Conservation (phyloP, 169 alveolate genomes). For the Plasmodium gallinaceum region DNA sequence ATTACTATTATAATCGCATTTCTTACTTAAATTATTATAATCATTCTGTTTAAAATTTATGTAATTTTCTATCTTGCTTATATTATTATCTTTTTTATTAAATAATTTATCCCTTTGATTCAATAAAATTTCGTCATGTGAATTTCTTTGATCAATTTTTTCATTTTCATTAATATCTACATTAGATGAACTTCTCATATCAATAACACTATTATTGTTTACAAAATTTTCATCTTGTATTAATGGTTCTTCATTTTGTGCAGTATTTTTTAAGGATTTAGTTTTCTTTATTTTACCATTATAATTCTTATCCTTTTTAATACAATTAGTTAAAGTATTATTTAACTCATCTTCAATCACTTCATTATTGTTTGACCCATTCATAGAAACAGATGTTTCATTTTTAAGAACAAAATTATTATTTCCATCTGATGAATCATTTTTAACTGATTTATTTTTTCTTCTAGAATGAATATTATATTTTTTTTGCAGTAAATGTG, state of each 20-base stretch:
- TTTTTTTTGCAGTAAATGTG: slow-evolving; percentile 52
- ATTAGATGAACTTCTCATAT: background rate
- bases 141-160: background rate
- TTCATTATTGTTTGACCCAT: background rate
- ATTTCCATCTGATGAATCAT: slow-evolving; percentile 23
- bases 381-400: slow-evolving; percentile 15
- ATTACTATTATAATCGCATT: background rate
- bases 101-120: background rate
- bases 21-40: background rate
- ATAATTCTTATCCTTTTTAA: background rate
- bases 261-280: slow-evolving; percentile 3
- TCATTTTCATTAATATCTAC: background rate
- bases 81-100: background rate
- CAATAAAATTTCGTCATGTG: background rate
- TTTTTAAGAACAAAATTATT: background rate
- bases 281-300: background rate
- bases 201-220: no score
- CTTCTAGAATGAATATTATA: slow-evolving; percentile 47
- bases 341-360: background rate
- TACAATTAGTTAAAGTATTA: background rate
- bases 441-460: slow-evolving; percentile 29
- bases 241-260: background rate
- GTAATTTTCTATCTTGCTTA: background rate
- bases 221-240: no score
- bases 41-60: background rate